A percentile compares a stretch with the other conserved stretches of the same genome.
Conservation (phyloP, 108 stramenopile species). For the Aurantiochytrium sp. region DNA sequence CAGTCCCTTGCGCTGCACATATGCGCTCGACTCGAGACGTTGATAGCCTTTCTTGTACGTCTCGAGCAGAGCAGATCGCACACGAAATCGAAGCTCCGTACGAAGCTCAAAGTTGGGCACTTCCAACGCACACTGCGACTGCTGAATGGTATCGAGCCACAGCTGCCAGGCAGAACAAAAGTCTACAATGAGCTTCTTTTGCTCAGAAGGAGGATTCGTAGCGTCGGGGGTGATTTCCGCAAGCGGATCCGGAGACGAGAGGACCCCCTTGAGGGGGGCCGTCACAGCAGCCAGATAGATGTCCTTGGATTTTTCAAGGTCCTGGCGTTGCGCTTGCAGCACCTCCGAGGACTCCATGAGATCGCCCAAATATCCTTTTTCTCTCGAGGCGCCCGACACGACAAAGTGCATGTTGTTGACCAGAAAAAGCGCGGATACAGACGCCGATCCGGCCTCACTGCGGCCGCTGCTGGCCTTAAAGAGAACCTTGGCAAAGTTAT, state of each 20-base stretch:
- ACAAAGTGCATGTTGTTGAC: background rate
- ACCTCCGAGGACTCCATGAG: background rate
- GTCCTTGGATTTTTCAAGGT: background rate
- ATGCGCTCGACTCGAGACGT: background rate
- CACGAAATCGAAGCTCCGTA: background rate
- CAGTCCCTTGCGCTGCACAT: background rate
- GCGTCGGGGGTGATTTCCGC: no score
- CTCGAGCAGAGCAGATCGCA: background rate
- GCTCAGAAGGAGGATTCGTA: background rate
- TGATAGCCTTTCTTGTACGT: background rate
- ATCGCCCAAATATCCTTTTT: background rate
- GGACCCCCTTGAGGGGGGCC: background rate
- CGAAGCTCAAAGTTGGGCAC: constrained; percentile 3
- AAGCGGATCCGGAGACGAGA: background rate
- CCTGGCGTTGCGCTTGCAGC: background rate
- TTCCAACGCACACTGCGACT: background rate
- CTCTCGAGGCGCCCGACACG: background rate
- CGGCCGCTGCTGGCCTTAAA: background rate
- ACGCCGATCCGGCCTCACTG: background rate
- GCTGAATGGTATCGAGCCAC: background rate
- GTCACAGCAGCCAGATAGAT: background rate
- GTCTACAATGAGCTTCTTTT: background rate
- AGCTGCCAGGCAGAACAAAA: background rate
- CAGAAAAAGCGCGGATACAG: background rate
- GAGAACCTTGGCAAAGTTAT: background rate